Evolutionary conservation across 2,329 filamentous ascomycete genomes (phyloP).

Genomic region (Celoporthe dispersa): DNA sequence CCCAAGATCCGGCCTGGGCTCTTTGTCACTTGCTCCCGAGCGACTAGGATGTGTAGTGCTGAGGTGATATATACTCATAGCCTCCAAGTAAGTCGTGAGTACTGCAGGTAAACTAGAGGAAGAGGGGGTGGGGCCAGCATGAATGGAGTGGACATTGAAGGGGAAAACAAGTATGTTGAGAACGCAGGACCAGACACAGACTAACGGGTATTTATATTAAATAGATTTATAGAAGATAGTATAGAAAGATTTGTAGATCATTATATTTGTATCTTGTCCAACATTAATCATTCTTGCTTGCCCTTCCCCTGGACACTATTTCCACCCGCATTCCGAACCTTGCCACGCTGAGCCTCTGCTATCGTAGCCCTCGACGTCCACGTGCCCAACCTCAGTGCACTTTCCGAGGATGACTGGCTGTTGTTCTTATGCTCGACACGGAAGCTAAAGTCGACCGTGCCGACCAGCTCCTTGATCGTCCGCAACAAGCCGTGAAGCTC

Average conservation of each 20-base stretch:
- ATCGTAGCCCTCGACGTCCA: slow-evolving; percentile 24
- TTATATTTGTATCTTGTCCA: not conserved
- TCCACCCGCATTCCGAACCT: not conserved
- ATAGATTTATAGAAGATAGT: not conserved
- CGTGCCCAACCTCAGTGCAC: slow-evolving; percentile 18
- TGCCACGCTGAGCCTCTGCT: not conserved
- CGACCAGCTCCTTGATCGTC: slow-evolving; percentile 69
- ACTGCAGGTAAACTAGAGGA: not conserved
- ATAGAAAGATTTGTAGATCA: not conserved
- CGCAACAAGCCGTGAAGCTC: slow-evolving; percentile 68
- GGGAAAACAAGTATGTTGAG: too few species aligned
- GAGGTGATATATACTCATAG: not conserved
- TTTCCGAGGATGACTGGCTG: slow-evolving; percentile 20
- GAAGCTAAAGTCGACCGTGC: slow-evolving; percentile 76
- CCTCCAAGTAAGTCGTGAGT: not conserved
- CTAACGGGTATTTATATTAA: not conserved
- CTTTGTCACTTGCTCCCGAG: not conserved
- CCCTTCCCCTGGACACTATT: slow-evolving; percentile 12
- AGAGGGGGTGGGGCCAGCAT: not conserved
- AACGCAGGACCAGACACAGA: not conserved
- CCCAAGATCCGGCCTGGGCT: not conserved
- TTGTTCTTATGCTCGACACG: slow-evolving; percentile 46
- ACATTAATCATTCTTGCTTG: slow-evolving; percentile 20
- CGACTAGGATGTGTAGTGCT: not conserved
- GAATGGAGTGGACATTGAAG: too few species aligned